phyloP scores from a whole-genome alignment of 257 asterid species.

The Buddleja alternifolia region DNA sequence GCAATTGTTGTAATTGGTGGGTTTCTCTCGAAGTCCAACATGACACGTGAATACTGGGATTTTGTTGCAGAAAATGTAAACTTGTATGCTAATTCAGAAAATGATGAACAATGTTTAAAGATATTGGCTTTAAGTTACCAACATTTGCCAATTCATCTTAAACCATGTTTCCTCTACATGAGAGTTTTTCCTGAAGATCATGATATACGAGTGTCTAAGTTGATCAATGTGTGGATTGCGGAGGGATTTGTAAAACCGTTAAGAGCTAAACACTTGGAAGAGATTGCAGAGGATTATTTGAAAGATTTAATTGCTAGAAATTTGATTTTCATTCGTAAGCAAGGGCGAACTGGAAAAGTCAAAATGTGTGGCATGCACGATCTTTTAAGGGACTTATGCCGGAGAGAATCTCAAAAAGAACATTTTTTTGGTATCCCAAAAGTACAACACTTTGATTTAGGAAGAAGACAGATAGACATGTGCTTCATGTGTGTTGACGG shows the following conservation, averaged over 20 bases:
- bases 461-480: too few species aligned
- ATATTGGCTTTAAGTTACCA: constrained; percentile 25
- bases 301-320: constrained; percentile 21
- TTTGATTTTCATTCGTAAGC: constrained; percentile 1
- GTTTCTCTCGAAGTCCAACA: constrained; percentile 1
- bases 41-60: too few species aligned
- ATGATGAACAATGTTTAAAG: constrained; percentile 1
- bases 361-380: constrained; percentile 20
- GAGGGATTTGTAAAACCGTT: constrained; percentile 19
- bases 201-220: background rate
- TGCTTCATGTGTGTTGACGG: too few species aligned
- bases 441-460: background rate
- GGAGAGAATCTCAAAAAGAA: background rate
- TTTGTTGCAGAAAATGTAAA: constrained; percentile 16
- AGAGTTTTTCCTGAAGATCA: constrained; percentile 13
- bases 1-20: constrained; percentile 24
- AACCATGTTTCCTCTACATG: constrained; percentile 19
- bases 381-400: constrained; percentile 18
- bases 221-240: constrained; percentile 18
- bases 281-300: constrained; percentile 10
- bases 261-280: background rate
- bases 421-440: background rate
- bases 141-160: constrained; percentile 20
- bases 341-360: constrained; percentile 7
- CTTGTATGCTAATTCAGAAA: background rate